phyloP scores from a whole-genome alignment of 306 rosid genomes.

The Psophocarpus tetragonolobus region DNA sequence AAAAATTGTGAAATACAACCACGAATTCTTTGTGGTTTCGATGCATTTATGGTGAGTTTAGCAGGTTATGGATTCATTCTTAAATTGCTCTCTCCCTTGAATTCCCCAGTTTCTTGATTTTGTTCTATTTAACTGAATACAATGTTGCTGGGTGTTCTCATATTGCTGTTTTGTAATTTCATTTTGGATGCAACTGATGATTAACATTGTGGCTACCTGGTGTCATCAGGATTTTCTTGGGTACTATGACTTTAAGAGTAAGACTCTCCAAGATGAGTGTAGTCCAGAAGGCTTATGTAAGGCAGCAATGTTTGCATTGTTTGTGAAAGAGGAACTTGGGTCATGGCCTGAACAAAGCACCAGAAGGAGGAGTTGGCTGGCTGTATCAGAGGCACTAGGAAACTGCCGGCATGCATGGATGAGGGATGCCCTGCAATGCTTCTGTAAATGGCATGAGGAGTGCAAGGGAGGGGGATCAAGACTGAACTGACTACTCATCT shows the following conservation, averaged over 20 bases:
- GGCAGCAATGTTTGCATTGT: constrained; percentile 80
- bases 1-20: too few relatives aligned
- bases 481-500: constrained; percentile 21
- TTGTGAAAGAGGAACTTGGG: constrained; percentile 69
- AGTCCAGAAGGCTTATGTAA: constrained; percentile 79
- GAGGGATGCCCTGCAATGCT: constrained; percentile 75
- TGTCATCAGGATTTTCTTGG: constrained; percentile 75
- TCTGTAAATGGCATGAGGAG: constrained; percentile 59
- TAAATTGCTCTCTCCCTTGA: neutral
- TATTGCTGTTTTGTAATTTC: constrained; percentile 3
- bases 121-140: neutral
- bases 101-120: neutral
- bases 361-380: constrained; percentile 74
- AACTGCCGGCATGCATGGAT: constrained; percentile 81
- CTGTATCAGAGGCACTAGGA: constrained; percentile 56
- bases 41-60: neutral
- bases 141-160: neutral
- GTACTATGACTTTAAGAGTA: constrained; percentile 67
- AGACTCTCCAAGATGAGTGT: constrained; percentile 78
- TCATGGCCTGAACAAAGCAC: constrained; percentile 82
- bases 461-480: constrained; percentile 32
- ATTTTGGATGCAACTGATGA: neutral
- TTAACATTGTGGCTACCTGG: neutral
- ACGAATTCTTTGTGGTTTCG: neutral
- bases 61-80: neutral